Conservation (phyloP, 345 rosid species). For the Syzygium jambos region DNA sequence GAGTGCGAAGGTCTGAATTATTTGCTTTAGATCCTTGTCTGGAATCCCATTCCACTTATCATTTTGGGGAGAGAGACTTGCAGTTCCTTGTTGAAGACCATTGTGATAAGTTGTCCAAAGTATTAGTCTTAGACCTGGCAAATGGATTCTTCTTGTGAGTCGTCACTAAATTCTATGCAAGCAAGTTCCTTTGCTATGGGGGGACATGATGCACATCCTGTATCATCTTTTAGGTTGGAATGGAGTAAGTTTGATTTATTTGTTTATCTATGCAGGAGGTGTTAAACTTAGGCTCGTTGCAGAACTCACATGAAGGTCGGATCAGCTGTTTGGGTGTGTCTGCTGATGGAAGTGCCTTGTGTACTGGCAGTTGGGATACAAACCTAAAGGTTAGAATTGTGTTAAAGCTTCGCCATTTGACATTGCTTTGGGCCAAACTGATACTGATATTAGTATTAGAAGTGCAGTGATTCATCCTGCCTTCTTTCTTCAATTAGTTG, state of each 20-base stretch:
- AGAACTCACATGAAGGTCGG: conserved; percentile 65
- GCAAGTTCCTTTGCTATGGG: not conserved
- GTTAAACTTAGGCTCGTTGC: conserved; percentile 63
- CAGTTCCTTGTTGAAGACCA: not conserved
- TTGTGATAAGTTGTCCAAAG: not conserved
- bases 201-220: not conserved
- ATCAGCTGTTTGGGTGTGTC: conserved; percentile 92
- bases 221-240: not conserved
- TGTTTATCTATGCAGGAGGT: conserved; percentile 40
- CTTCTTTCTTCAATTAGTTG: not conserved
- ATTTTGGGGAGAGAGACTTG: not conserved
- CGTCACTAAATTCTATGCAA: not conserved
- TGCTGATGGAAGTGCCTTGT: conserved; percentile 97
- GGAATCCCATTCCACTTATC: not conserved
- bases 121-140: not conserved
- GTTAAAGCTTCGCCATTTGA: not conserved
- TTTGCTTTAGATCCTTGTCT: not conserved
- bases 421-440: not conserved
- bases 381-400: conserved; percentile 66
- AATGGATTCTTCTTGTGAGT: not conserved
- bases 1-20: not conserved
- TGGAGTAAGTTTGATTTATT: not conserved
- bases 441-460: not conserved
- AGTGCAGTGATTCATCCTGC: not conserved
- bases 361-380: conserved; percentile 99